Conservation (phyloP, 1,139 yeast genomes). For the Candida freyschussii region DNA sequence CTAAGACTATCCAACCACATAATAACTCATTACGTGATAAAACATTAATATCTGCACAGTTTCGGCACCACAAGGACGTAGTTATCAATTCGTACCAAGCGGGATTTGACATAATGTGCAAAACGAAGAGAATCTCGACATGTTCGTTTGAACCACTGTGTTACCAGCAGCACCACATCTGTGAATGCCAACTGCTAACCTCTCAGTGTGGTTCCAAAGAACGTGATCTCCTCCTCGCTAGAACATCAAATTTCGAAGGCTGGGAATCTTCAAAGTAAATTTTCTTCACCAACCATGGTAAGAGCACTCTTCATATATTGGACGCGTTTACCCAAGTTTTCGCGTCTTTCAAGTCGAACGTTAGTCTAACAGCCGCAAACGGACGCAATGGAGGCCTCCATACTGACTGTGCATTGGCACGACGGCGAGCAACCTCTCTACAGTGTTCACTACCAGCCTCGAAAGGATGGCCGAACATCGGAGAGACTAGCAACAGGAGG, state of each 20-base stretch:
- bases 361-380: too few relatives aligned
- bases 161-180: too few relatives aligned
- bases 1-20: constrained; percentile 22
- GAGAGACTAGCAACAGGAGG: constrained; percentile 81
- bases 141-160: too few relatives aligned
- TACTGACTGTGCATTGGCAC: constrained; percentile 50
- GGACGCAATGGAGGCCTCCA: constrained; percentile 17
- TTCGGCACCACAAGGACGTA: constrained; percentile 29
- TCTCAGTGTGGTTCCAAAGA: too few relatives aligned
- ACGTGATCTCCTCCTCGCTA: too few relatives aligned
- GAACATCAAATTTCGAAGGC: too few relatives aligned
- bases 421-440: constrained; percentile 79
- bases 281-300: too few relatives aligned
- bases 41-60: constrained; percentile 25
- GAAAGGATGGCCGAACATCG: constrained; percentile 22
- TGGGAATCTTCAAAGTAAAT: too few relatives aligned
- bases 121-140: too few relatives aligned
- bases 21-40: constrained; percentile 4
- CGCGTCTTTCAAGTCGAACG: too few relatives aligned
- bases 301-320: too few relatives aligned
- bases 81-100: constrained; percentile 21
- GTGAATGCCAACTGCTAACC: background rate
- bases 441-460: constrained; percentile 73
- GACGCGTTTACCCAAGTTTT: too few relatives aligned
- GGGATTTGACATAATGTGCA: constrained; percentile 30